Evolutionary conservation across 2,329 filamentous ascomycete species (phyloP).

Genomic region (Fusarium tjaetaba): DNA sequence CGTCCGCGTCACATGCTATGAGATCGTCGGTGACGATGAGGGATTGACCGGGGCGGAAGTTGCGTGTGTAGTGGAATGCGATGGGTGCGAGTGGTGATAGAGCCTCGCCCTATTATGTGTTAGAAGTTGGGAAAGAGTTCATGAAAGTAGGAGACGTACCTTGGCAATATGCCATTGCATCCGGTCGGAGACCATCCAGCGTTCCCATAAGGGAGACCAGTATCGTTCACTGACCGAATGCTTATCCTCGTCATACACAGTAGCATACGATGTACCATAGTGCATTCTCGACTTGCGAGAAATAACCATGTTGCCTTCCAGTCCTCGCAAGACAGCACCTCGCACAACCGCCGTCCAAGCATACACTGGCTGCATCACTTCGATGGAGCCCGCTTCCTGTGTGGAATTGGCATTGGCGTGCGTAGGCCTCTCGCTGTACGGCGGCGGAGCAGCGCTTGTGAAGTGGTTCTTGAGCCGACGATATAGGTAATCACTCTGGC

Average conservation of each 20-base stretch:
- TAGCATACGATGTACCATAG: conserved; percentile 84
- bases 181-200: conserved; percentile 84
- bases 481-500: conserved; percentile 81
- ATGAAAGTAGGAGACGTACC: conserved; percentile 54
- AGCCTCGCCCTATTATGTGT: conserved; percentile 69
- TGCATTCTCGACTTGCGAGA: conserved; percentile 78
- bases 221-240: conserved; percentile 79
- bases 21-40: conserved; percentile 83
- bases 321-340: conserved; percentile 77
- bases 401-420: conserved; percentile 63
- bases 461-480: conserved; percentile 76
- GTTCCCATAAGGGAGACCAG: conserved; percentile 82
- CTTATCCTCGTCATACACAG: conserved; percentile 79
- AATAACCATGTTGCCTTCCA: conserved; percentile 83
- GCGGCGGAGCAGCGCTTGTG: conserved; percentile 64
- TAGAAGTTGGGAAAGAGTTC: not conserved
- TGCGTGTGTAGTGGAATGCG: conserved; percentile 86
- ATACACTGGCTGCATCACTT: conserved; percentile 84
- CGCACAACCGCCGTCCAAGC: conserved; percentile 85
- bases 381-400: conserved; percentile 67
- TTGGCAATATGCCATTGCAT: conserved; percentile 90
- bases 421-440: conserved; percentile 76
- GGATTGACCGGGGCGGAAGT: conserved; percentile 82
- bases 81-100: conserved; percentile 79
- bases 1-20: conserved; percentile 77